phyloP scores from a whole-genome alignment of 1,284 basidiomycete species.

The Serendipita sp. region DNA sequence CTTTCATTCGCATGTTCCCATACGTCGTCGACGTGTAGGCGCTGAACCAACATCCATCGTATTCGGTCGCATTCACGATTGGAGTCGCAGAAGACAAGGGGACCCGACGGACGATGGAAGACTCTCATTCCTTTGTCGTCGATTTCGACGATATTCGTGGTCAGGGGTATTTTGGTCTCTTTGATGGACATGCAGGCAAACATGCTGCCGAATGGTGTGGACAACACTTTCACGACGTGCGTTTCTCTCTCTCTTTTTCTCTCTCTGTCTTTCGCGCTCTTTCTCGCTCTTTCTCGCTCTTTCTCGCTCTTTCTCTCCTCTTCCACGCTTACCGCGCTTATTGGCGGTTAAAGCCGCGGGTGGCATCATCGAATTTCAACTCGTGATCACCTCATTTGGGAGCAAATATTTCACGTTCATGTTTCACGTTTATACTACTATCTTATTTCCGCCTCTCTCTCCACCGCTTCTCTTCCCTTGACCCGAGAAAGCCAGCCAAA shows the following conservation, averaged over 20 bases:
- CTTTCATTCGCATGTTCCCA: too few relatives aligned
- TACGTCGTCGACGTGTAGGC: constrained; percentile 18
- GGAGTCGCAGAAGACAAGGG: constrained; percentile 89
- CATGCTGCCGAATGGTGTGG: constrained; percentile 99
- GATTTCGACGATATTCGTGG: constrained; percentile 84
- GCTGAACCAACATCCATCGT: constrained; percentile 27
- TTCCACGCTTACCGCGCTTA: constrained; percentile 23
- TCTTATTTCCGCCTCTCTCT: too few relatives aligned
- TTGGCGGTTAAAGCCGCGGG: not conserved
- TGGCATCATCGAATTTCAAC: too few relatives aligned
- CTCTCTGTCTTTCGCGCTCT: not conserved
- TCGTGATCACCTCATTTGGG: too few relatives aligned
- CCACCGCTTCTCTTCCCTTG: too few relatives aligned
- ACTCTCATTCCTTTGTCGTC: constrained; percentile 89
- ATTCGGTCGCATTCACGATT: constrained; percentile 56
- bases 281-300: not conserved
- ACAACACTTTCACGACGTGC: constrained; percentile 82
- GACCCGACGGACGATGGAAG: constrained; percentile 90
- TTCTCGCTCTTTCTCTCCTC: constrained; percentile 19
- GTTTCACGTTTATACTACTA: too few relatives aligned
- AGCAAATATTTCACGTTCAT: too few relatives aligned
- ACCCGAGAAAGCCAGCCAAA: not conserved
- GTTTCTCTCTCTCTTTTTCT: not conserved
- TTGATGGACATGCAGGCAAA: constrained; percentile 97
- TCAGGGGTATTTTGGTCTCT: constrained; percentile 95